These are phyloP conservation scores for Acer yangbiense DNA, from an alignment of 345 rosid species.

Conservation along the genomic window DNA sequence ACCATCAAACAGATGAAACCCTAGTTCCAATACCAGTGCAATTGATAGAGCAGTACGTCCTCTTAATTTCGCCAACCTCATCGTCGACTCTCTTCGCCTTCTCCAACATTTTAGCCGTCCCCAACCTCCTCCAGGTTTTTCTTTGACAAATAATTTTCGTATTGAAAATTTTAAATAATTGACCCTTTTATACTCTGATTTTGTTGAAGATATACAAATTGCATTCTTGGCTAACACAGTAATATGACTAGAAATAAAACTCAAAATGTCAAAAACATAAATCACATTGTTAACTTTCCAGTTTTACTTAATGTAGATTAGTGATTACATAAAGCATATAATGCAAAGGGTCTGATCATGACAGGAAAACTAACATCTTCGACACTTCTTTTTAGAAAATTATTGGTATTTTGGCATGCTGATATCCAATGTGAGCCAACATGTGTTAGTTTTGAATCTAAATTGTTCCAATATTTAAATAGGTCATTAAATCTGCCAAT, in stretches of 20 bases:
- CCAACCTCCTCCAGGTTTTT: constrained; percentile 50
- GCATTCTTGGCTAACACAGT: neutral
- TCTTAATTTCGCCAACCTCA: constrained; percentile 23
- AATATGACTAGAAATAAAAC: neutral
- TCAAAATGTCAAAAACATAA: neutral
- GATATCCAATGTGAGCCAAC: neutral
- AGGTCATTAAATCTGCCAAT: constrained; percentile 21
- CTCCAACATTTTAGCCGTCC: constrained; percentile 83
- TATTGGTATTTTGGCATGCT: neutral
- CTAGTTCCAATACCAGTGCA: neutral
- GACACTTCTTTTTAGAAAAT: neutral
- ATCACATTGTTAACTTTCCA: too few species aligned
- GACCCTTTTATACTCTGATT: neutral
- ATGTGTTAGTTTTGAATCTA: neutral
- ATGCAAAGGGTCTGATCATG: neutral
- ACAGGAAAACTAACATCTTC: neutral
- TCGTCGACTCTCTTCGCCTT: constrained; percentile 82
- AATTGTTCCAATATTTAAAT: constrained; percentile 1
- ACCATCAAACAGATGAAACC: too few species aligned
- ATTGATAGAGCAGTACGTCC: constrained; percentile 35
- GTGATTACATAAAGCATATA: neutral
- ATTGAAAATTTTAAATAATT: constrained; percentile 1
- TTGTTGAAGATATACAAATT: neutral
- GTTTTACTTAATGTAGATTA: neutral
- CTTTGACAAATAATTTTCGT: too few species aligned